phyloP scores from a whole-genome alignment of 495 filamentous ascomycete species.

The Opeltia flavorubescens region DNA sequence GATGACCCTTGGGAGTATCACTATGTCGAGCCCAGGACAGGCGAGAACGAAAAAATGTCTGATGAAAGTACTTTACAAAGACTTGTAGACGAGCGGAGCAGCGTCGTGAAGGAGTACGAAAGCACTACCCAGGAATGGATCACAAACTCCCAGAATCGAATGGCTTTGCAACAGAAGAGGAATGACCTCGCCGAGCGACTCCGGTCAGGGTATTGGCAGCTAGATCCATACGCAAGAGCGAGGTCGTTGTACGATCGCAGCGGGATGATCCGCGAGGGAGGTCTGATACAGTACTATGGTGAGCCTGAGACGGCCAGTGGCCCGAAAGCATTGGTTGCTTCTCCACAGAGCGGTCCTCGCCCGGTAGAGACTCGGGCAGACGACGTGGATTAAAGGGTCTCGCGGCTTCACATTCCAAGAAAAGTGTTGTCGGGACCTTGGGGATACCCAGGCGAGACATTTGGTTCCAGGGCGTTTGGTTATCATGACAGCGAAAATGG shows the following conservation, averaged over 20 bases:
- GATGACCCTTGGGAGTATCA: conserved; percentile 66
- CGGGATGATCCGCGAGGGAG: conserved; percentile 50
- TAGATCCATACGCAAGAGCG: conserved; percentile 65
- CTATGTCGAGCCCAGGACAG: conserved; percentile 59
- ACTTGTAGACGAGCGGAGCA: conserved; percentile 40
- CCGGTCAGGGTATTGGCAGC: conserved; percentile 65
- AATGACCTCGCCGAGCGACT: conserved; percentile 43
- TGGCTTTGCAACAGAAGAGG: conserved; percentile 29
- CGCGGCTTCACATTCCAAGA: neutral
- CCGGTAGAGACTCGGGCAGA: conserved; percentile 29
- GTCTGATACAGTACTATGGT: conserved; percentile 57
- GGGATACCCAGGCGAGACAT: too few species aligned
- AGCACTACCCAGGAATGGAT: conserved; percentile 52
- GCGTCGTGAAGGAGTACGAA: conserved; percentile 51
- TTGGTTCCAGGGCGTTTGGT: too few species aligned
- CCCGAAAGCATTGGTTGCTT: conserved; percentile 10
- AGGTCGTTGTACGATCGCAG: conserved; percentile 61
- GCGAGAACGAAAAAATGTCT: conserved; percentile 60
- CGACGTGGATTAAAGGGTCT: conserved; percentile 38
- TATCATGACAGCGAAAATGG: too few species aligned
- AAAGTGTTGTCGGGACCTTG: too few species aligned
- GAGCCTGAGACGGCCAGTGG: conserved; percentile 17
- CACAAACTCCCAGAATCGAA: conserved; percentile 6
- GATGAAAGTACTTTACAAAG: conserved; percentile 51
- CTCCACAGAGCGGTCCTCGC: conserved; percentile 13